Conservation (phyloP, 2,329 filamentous ascomycete species). For the Arthroderma uncinatum region DNA sequence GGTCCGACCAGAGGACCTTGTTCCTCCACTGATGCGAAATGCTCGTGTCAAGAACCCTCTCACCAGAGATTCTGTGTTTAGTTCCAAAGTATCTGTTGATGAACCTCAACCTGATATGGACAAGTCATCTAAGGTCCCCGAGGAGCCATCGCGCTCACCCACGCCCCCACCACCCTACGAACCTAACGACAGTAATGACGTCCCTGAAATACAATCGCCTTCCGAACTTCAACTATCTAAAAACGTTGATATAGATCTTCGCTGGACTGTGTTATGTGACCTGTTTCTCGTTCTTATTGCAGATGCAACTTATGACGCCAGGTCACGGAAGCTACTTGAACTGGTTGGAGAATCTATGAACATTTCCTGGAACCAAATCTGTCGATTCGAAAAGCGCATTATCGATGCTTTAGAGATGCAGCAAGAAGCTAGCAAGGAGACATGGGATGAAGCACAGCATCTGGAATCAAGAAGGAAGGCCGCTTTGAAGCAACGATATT, state of each 20-base stretch:
- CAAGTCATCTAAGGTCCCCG: slow-evolving; percentile 26
- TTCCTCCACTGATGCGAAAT: slow-evolving; percentile 79
- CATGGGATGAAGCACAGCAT: slow-evolving; percentile 94
- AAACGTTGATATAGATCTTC: slow-evolving; percentile 87
- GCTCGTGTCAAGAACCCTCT: slow-evolving; percentile 86
- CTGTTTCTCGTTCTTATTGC: slow-evolving; percentile 90
- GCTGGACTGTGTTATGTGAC: slow-evolving; percentile 95
- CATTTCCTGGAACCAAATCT: slow-evolving; percentile 84
- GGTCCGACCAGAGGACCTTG: slow-evolving; percentile 72
- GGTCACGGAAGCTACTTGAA: slow-evolving; percentile 75
- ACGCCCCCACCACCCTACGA: slow-evolving; percentile 44
- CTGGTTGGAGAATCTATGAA: slow-evolving; percentile 68
- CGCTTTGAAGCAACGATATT: slow-evolving; percentile 69
- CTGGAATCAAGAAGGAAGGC: slow-evolving; percentile 75
- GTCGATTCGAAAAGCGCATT: slow-evolving; percentile 90
- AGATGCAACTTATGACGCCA: slow-evolving; percentile 85
- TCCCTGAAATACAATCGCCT: slow-evolving; percentile 69
- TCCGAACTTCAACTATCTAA: slow-evolving; percentile 69
- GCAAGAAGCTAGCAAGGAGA: slow-evolving; percentile 84
- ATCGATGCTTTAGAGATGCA: slow-evolving; percentile 98
- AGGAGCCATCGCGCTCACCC: slow-evolving; percentile 35
- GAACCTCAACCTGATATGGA: neutral
- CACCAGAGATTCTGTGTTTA: slow-evolving; percentile 39
- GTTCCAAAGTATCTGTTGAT: neutral
- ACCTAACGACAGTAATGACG: slow-evolving; percentile 54